Base-by-base conservation (phyloP, 2,329 filamentous ascomycete genomes). In the Arachnomyces sp. region DNA sequence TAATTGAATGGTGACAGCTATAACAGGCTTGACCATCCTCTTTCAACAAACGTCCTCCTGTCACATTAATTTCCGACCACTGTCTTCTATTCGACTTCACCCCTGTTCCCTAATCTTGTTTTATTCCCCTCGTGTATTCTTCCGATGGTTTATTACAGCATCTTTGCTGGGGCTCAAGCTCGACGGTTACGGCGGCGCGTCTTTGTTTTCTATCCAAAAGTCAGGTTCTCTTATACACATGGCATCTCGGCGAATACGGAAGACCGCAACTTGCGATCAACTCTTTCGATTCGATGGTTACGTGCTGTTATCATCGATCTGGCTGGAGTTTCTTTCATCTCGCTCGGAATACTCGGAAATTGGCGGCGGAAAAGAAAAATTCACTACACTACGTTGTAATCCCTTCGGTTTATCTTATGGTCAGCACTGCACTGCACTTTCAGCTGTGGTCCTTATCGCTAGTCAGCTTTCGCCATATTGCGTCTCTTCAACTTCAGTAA, bases 341-440 rank as follows among this genome's bases (percentile, higher is more conserved):
- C 56, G 54, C 57, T 56, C 58, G 51, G 56, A 54, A 58, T 49
- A 56, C 51, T 56, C 58, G 58, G 52, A 54, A 52, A 57, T 51
- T 64, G 60, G 62, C 63, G 60, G 59, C 61, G 63, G 58, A 59
- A 55, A 58, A 55, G 59, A 49, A 54, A 52, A 57, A 54, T 55
- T 59, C 40, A 47, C 51, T 50, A 50, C 53, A 51, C 51, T 58
- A 60, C 62, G 60, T 63, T 66, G 63, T 66, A 66, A 64, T 65
- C 63, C 60, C 56, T 55, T 57, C 47, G 47, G 55, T 61, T 60
- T 64, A 49, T 65, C 59, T 62, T 55, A 58, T 64, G 59, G 49
- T 60, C 63, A 65, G 58, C 61, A 64, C 56, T 61, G 42, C 60
- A 49, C 52, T 58, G 53, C 55, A 53, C 43, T 54, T 55, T 58